Evolutionary conservation across 306 rosid genomes (phyloP), one percentile per base, ranked within the genome.

Genomic region (Ochetophila trinervis): DNA sequence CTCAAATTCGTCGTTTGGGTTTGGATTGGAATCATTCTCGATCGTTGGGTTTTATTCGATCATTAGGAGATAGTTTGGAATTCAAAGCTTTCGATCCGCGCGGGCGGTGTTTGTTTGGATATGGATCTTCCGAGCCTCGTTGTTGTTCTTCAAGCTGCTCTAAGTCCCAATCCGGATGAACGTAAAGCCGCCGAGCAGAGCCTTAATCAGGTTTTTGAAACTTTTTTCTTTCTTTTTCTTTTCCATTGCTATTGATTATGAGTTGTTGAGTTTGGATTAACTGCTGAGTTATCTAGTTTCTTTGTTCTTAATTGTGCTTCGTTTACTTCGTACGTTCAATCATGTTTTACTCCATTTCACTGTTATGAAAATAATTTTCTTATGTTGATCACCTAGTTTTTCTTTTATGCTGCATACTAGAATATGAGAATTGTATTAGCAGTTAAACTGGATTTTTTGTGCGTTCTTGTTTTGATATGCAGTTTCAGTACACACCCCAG

Each of bases 151-250:
- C 97, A 86, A 71, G 97, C 97, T 64, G 97, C 96, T 80, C 97
- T 94, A 16, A 90, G 97, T 55, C 87, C 87, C 52, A 90, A 79
- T 82, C 97, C 89, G 7, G 90, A 90, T 62, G 97, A 94, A 75
- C 88, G 99, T 13, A 90, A 86, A 68, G 96, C 97, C 4, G 99
- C 90, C 54, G 99, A 94, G 79, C 90, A 86, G 52, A 88, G 82
- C 84, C 84, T 94, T 68, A 75, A 83, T 77, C 99, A 94, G 97
- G 99, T 94, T 19, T 50, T 12, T 66, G 14, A 24, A 12, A 16
- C 37, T 21, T 6, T 62, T 2, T 10, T 48, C n/a, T 42, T 12
- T 48, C 4, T 12, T 12, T 30, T 1, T 63, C 15, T 30, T n/a
- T 12, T 32, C 5, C 0, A n/a, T 13, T 24, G 70, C 1, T 24